Base-by-base conservation (phyloP, 148 eudicot species). In the Arbutus unedo region DNA sequence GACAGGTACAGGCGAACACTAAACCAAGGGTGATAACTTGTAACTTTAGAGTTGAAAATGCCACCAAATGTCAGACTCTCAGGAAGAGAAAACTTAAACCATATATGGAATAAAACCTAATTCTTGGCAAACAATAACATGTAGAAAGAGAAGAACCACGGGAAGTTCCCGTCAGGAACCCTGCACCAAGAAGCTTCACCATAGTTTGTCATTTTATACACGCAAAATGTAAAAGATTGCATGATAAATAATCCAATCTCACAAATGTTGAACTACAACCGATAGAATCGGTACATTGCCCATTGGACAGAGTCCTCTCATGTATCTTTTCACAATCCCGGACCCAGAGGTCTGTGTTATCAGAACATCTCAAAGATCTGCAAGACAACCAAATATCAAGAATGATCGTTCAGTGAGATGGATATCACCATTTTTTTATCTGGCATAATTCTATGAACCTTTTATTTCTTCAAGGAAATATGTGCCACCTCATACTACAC, bases 351-450 rank as follows among this genome's bases (percentile, higher is more conserved):
- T 77, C 56, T 9, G 43, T 41, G 74, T 59, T 62, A 8, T 88
- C 90, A 92, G 60, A 92, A 82, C 84, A 93, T 88, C 89, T 92
- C 94, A 59, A 90, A 92, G 25, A 92, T 92, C 95, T 93, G 91
- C 84, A 84, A n/a, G 75, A 82, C 74, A 75, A 55, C 44, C 43
- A 81, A 19, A 53, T 75, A 6, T 25, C 31, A 53, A 50, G 78
- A 57, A 53, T 25, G 5, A 13, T 3, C 10, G 51, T 76, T 25
- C 44, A 74, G 15, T 49, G 9, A 38, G 15, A 67, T 51, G 57
- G 50, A 31, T 50, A 82, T 82, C 25, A 67, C 47, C 50, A 75
- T 66, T n/a, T 57, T 10, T 5, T 71, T 18, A 25, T 25, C 13
- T 18, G 53, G 50, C 59, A 66, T 43, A 64, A 8, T 18, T 84